These are phyloP conservation scores for Fusarium begoniae DNA, from an alignment of 2,329 filamentous ascomycete genomes.

Conservation along the genomic window DNA sequence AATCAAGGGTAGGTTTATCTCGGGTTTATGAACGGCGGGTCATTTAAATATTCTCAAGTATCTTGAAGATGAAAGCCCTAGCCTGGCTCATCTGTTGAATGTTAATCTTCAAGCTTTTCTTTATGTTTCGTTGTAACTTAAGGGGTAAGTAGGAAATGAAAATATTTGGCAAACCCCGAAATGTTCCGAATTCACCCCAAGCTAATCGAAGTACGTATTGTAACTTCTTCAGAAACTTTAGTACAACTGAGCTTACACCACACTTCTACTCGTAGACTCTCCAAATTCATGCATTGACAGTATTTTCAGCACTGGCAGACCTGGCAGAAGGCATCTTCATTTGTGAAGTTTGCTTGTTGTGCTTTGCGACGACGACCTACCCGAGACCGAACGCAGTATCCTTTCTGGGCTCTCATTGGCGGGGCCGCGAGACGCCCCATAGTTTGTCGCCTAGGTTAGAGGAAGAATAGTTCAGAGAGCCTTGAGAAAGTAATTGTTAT, in stretches of 20 bases:
- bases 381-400: background rate
- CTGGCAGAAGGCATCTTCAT: background rate
- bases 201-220: no score
- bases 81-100: background rate
- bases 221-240: no score
- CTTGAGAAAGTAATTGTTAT: no score
- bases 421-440: no score
- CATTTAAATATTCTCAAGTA: accelerated
- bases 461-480: background rate
- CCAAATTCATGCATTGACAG: no score
- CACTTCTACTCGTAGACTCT: background rate
- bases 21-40: background rate
- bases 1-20: accelerated
- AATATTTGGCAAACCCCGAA: accelerated
- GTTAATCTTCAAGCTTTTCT: accelerated
- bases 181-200: accelerated
- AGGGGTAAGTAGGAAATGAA: accelerated
- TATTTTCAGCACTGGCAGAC: no score
- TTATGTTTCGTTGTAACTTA: accelerated
- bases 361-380: background rate
- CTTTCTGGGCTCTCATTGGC: background rate
- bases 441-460: no score
- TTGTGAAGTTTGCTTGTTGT: background rate
- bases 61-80: background rate
- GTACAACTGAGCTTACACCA: background rate